Evolutionary conservation across 257 asterid genomes (phyloP).

Genomic region (Scutellaria baicalensis): DNA sequence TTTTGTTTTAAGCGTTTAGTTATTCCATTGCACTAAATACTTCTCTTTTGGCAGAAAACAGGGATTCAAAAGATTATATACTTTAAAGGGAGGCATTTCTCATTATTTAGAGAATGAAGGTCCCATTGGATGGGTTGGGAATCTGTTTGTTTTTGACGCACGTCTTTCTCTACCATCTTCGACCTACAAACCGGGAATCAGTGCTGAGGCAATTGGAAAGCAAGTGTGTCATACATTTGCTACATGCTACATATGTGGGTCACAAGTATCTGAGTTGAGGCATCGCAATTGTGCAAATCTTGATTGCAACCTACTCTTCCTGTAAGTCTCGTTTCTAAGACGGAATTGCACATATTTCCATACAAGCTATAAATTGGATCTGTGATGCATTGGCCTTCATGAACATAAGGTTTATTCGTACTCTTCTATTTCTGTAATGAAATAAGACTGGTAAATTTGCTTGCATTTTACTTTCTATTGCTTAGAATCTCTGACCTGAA

Average conservation of each 20-base stretch:
- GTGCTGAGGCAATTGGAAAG: conserved; percentile 18
- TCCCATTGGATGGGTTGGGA: conserved; percentile 75
- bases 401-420: neutral
- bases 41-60: conserved; percentile 36
- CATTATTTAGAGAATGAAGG: conserved; percentile 80
- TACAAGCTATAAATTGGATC: too few relatives aligned
- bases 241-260: conserved; percentile 62
- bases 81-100: conserved; percentile 87
- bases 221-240: conserved; percentile 48
- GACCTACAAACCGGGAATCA: conserved; percentile 41
- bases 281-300: conserved; percentile 95
- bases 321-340: conserved; percentile 45
- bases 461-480: neutral
- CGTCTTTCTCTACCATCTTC: conserved; percentile 93
- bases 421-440: neutral
- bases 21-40: conserved; percentile 3
- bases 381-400: neutral
- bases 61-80: conserved; percentile 75
- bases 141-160: conserved; percentile 77
- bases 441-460: neutral
- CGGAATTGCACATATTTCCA: neutral
- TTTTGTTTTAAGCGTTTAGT: too few relatives aligned
- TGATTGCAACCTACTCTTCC: conserved; percentile 91
- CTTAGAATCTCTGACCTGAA: neutral
- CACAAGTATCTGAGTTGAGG: conserved; percentile 63